Evolutionary conservation across 2,329 filamentous ascomycete species (phyloP), one percentile per base, ranked within the genome.

Genomic region (Hypoxylon sp.): DNA sequence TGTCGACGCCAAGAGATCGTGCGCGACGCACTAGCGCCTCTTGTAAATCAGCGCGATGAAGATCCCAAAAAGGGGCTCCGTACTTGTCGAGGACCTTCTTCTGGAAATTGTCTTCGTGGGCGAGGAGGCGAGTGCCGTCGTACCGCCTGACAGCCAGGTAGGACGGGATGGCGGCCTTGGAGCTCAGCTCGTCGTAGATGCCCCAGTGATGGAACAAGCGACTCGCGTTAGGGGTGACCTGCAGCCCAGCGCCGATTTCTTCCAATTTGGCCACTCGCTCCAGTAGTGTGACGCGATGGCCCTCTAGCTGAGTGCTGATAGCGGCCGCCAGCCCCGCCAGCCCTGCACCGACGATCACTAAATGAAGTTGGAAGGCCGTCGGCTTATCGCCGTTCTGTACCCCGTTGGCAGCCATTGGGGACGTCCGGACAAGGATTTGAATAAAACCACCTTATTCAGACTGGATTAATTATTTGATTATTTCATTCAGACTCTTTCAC

Each of bases 31-130:
- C 64, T 22, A 71, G 33, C 6, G 55, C 46, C 14, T 65, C 55
- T 26, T 71, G 69, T 16, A 71, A 49, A 42, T 70, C 67, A 20
- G 64, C 82, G 20, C 83, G 79, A 72, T 85, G 83, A n/a, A 84
- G 75, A 54, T 83, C 80, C 68, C 81, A 79, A 64, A 83, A 82
- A 0, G 82, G 82, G 24, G 67, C 65, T 5, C 49, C 61, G 12
- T 68, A 70, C 20, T 55, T 52, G 14, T 68, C 50, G 3, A 64
- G 52, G 36, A 71, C 66, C 32, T 66, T 65, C 48, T 68, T 54
- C 20, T 70, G 67, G 33, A 64, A 68, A 24, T 51, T 14, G n/a
- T 65, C 63, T 20, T 71, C 67, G 18, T 51, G 60, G 5, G 62
- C 58, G n/a, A 69, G 49, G 3, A 70, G 38, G 5, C 48, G 63